phyloP scores from a whole-genome alignment of 1,284 basidiomycete genomes.

The Fomitopsis pinicola region DNA sequence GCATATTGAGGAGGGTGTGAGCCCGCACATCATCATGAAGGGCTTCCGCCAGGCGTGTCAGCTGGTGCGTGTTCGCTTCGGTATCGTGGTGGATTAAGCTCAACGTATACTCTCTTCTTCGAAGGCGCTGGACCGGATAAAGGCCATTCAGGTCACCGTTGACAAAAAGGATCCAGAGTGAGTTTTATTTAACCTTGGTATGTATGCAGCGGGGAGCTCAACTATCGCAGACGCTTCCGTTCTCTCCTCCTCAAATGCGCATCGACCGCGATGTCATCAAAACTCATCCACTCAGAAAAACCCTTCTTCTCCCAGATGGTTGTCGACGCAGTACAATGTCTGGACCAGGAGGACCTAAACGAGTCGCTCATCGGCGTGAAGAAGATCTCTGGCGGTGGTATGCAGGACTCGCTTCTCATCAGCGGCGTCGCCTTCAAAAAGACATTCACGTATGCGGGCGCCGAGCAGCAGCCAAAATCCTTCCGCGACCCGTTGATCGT shows the following conservation, averaged over 20 bases:
- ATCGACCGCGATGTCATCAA: slow-evolving; percentile 98
- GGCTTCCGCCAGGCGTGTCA: slow-evolving; percentile 89
- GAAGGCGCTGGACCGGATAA: slow-evolving; percentile 84
- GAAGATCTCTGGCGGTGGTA: slow-evolving; percentile 97
- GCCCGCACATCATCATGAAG: slow-evolving; percentile 97
- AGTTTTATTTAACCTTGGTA: slow-evolving; percentile 26
- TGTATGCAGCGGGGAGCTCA: neutral
- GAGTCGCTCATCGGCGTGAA: slow-evolving; percentile 98
- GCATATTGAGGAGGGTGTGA: slow-evolving; percentile 97
- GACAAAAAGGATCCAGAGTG: slow-evolving; percentile 90
- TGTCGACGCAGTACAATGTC: slow-evolving; percentile 90
- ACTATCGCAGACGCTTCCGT: slow-evolving; percentile 72
- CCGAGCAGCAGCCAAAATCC: slow-evolving; percentile 97
- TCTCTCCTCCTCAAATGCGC: slow-evolving; percentile 95
- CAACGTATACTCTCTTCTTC: slow-evolving; percentile 12
- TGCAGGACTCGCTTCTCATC: slow-evolving; percentile 93
- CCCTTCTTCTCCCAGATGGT: slow-evolving; percentile 99
- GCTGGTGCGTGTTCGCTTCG: slow-evolving; percentile 53
- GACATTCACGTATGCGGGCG: slow-evolving; percentile 99
- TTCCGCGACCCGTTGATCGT: slow-evolving; percentile 90
- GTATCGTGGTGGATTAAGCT: neutral
- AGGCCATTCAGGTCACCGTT: slow-evolving; percentile 86
- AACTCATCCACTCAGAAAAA: slow-evolving; percentile 98
- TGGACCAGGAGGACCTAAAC: slow-evolving; percentile 94
- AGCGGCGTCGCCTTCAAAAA: slow-evolving; percentile 98